Base-by-base conservation (phyloP, 2,329 filamentous ascomycete species). In the Epicoccum nigrum region DNA sequence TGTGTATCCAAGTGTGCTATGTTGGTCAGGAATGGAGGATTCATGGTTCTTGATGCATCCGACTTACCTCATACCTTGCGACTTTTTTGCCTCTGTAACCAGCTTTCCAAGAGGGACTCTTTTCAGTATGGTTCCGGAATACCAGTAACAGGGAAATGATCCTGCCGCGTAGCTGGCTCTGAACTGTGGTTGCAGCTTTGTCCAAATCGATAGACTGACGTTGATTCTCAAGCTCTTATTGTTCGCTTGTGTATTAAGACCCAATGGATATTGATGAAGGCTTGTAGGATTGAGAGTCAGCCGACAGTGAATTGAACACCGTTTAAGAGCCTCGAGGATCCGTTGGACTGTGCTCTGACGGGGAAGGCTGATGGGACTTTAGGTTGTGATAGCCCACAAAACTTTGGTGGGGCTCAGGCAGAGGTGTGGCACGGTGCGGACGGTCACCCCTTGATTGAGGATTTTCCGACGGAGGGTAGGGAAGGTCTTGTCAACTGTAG, bases 21-120 rank as follows among this genome's bases (percentile, higher is more conserved):
- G 30, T 15, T 34, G 32, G 51, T 69, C 17, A 68, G 64, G 45
- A 17, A 15, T n/a, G 17, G 43, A 16, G 16, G n/a, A 4, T 13
- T 30, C 16, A 7, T 11, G 16, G 21, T 31, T 33, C 17, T 41
- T 23, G 16, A n/a, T 28, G 32, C 39, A 21, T 21, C 15, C 9
- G 20, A 31, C 55, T 32, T 71, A 74, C 72, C 71, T 74, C 72
- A 74, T 74, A 55, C 72, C 69, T 72, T 71, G 66, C 46, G 64
- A 51, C 33, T 64, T 62, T 17, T 64, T 39, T 15, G 57, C 59
- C 7, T 63, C 49, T 46, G 62, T 58, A 17, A 63, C 59, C 15
- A 62, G 40, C 50, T 59, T 58, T 50, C 63, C 59, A 45, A 30
- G 7, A 30, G 28, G 13, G 4, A 4, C 13, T 30, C 28, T n/a